phyloP scores from a whole-genome alignment of 257 asterid species.

The Solanum rostratum region DNA sequence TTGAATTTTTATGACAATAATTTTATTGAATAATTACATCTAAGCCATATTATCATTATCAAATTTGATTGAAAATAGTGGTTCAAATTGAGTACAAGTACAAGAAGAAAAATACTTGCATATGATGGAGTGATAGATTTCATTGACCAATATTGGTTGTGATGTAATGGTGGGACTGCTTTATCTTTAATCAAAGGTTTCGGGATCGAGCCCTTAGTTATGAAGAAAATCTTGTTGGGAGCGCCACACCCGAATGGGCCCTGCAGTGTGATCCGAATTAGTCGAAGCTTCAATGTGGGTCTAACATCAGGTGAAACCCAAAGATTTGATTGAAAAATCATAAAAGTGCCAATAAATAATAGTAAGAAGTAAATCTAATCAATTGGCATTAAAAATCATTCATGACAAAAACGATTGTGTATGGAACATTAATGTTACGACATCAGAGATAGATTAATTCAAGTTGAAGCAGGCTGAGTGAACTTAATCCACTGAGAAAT shows the following conservation, averaged over 20 bases:
- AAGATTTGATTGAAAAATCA: background rate
- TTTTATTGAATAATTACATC: background rate
- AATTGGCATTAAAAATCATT: background rate
- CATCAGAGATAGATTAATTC: background rate
- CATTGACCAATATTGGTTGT: background rate
- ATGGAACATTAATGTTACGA: background rate
- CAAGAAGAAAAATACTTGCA: background rate
- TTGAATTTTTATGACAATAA: background rate
- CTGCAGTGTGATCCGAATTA: too few species aligned
- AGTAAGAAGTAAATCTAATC: background rate
- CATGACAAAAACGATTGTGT: background rate
- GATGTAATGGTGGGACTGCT: too few species aligned
- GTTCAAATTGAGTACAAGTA: background rate
- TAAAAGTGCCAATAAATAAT: background rate
- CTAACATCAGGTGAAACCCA: too few species aligned
- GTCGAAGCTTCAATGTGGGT: too few species aligned
- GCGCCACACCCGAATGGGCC: too few species aligned
- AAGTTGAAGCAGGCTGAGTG: background rate
- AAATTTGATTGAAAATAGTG: background rate
- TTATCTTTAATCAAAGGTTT: too few species aligned
- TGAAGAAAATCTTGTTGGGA: too few species aligned
- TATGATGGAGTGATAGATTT: background rate
- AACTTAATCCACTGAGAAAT: constrained; percentile 50
- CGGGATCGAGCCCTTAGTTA: too few species aligned
- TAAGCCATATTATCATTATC: background rate